Percentiles rank a stretch among this genome's conserved stretches.
phyloP scores from a whole-genome alignment of 1,139 yeast genomes.

The Saccharomyces hybrid region DNA sequence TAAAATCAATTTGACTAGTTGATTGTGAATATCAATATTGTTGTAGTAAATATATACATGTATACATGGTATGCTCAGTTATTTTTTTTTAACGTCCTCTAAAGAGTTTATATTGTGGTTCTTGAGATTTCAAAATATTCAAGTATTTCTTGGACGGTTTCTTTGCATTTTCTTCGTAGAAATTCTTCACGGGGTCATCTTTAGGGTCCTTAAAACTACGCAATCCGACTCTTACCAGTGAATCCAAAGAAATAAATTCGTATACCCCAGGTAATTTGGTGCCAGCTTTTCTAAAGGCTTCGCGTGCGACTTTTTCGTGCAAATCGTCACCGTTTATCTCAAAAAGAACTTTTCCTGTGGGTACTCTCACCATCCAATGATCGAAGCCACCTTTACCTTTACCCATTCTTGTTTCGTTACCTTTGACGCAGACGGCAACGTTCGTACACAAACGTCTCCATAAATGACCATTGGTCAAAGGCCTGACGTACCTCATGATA shows the following conservation, averaged over 20 bases:
- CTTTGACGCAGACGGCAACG: slow-evolving; percentile 89
- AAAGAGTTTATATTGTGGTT: slow-evolving; percentile 44
- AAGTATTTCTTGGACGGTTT: slow-evolving; percentile 62
- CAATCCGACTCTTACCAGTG: slow-evolving; percentile 69
- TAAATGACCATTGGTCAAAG: slow-evolving; percentile 46
- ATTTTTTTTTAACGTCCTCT: slow-evolving; percentile 45
- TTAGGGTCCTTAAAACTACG: slow-evolving; percentile 40
- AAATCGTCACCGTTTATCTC: slow-evolving; percentile 66
- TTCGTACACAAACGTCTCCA: slow-evolving; percentile 79
- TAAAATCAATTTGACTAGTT: neutral
- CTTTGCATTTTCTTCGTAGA: slow-evolving; percentile 45
- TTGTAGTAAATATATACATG: slow-evolving; percentile 9
- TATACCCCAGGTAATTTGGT: slow-evolving; percentile 88
- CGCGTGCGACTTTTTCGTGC: slow-evolving; percentile 86
- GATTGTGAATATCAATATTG: slow-evolving; percentile 4
- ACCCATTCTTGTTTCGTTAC: slow-evolving; percentile 99
- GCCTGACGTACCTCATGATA: slow-evolving; percentile 70
- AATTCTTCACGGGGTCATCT: slow-evolving; percentile 39
- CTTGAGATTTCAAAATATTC: slow-evolving; percentile 43
- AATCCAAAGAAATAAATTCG: slow-evolving; percentile 67
- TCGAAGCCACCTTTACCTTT: slow-evolving; percentile 98
- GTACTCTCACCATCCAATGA: slow-evolving; percentile 94
- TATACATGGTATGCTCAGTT: neutral
- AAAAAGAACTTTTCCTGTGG: slow-evolving; percentile 88
- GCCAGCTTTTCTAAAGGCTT: slow-evolving; percentile 85